phyloP scores from a whole-genome alignment of 2,329 filamentous ascomycete genomes.

The Furcasterigmium furcatum region DNA sequence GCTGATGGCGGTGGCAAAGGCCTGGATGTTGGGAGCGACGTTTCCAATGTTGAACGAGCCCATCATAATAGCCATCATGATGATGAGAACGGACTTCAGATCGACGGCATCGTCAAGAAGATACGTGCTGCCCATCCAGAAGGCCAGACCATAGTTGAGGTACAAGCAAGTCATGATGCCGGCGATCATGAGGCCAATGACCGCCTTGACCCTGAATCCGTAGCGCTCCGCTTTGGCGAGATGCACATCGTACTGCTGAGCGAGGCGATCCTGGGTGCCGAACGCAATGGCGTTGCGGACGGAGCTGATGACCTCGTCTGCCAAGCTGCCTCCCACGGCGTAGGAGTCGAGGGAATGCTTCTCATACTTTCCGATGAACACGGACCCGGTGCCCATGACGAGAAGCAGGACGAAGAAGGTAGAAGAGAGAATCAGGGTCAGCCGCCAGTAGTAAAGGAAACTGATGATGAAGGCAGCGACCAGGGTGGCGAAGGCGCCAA shows the following conservation, averaged over 20 bases:
- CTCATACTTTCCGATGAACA: conserved; percentile 76
- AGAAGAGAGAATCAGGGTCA: conserved; percentile 82
- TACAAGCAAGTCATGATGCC: conserved; percentile 82
- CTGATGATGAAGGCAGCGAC: conserved; percentile 86
- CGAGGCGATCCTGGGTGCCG: conserved; percentile 89
- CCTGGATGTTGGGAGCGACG: conserved; percentile 79
- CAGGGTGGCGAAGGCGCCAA: conserved; percentile 78
- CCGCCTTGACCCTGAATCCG: conserved; percentile 72
- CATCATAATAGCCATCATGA: conserved; percentile 88
- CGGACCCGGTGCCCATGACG: conserved; percentile 70
- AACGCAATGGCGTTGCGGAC: conserved; percentile 92
- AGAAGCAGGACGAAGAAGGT: conserved; percentile 78
- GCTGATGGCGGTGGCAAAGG: conserved; percentile 78
- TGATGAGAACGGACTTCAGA: conserved; percentile 73
- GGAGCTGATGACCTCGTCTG: conserved; percentile 92
- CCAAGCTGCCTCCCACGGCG: conserved; percentile 79
- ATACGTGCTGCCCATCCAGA: conserved; percentile 83
- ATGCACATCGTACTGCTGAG: conserved; percentile 77
- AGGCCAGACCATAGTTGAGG: conserved; percentile 81
- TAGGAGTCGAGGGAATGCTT: conserved; percentile 77
- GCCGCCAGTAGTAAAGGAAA: conserved; percentile 88
- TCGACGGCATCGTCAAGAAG: conserved; percentile 62
- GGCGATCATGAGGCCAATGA: conserved; percentile 75
- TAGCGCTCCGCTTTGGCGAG: conserved; percentile 69
- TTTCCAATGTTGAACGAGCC: conserved; percentile 90